phyloP scores from a whole-genome alignment of 2,329 filamentous ascomycete species.

The Elsinoe batatas region DNA sequence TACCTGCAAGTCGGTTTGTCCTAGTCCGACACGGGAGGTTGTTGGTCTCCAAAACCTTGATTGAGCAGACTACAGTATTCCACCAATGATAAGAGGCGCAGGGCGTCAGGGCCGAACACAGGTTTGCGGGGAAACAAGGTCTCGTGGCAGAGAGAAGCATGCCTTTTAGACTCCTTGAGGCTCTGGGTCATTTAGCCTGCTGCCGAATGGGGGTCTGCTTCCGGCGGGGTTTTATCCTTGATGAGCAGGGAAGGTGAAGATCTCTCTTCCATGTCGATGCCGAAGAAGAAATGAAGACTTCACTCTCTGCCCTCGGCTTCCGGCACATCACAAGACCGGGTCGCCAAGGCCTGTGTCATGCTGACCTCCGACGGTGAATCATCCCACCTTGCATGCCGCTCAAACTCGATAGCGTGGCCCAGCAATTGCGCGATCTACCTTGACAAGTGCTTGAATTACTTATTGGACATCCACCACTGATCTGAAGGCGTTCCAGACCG shows the following conservation, averaged over 20 bases:
- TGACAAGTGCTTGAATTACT: not conserved
- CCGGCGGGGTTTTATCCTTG: constrained; percentile 7
- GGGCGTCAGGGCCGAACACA: not conserved
- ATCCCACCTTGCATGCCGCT: constrained; percentile 1
- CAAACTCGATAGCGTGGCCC: not conserved
- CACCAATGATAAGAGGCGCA: constrained; percentile 3
- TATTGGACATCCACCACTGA: not conserved
- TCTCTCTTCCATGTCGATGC: not conserved
- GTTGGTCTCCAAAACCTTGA: not conserved
- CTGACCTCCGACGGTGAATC: constrained; percentile 2
- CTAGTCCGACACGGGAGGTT: constrained; percentile 7
- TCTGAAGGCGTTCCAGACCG: not conserved
- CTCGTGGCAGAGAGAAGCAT: constrained; percentile 5
- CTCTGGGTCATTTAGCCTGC: constrained; percentile 1
- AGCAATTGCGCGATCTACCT: constrained; percentile 5
- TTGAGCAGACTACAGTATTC: not conserved
- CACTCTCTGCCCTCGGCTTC: not conserved
- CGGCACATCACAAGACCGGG: not conserved
- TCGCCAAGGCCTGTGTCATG: constrained; percentile 3
- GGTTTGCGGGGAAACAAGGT: constrained; percentile 8
- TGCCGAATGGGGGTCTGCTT: constrained; percentile 2
- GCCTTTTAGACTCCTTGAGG: not conserved
- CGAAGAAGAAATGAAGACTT: not conserved
- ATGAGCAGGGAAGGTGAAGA: not conserved
- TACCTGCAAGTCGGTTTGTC: not conserved